A percentile compares a stretch with the other conserved stretches of the same genome.
These are phyloP conservation scores for Dendrostoma leiphaemia DNA, from an alignment of 2,329 filamentous ascomycete species.

Conservation along the genomic window DNA sequence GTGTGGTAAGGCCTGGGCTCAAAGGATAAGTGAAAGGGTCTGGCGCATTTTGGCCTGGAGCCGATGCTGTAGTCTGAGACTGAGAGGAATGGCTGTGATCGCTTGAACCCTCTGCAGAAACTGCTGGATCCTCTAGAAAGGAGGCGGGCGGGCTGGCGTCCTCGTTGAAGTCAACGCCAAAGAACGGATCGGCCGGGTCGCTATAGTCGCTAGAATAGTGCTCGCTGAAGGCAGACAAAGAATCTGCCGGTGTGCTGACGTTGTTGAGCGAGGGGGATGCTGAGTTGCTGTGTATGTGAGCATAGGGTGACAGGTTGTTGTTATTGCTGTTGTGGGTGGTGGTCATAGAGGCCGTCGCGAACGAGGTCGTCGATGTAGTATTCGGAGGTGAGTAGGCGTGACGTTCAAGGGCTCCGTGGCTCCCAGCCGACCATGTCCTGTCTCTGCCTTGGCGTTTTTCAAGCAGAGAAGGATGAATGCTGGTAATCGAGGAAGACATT, in stretches of 20 bases:
- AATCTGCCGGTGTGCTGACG: conserved; percentile 49
- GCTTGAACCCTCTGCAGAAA: not conserved
- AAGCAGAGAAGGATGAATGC: conserved; percentile 18
- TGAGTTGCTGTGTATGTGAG: conserved; percentile 36
- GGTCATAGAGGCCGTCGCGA: conserved; percentile 31
- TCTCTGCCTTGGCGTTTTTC: conserved; percentile 14
- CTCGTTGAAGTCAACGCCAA: conserved; percentile 46
- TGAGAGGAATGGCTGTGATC: conserved; percentile 9
- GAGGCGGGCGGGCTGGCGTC: conserved; percentile 37
- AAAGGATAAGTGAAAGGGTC: conserved; percentile 38
- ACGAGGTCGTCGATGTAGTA: conserved; percentile 15
- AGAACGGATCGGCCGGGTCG: conserved; percentile 49
- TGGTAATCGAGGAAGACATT: conserved; percentile 19
- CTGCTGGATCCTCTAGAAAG: not conserved
- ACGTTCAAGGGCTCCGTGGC: conserved; percentile 4
- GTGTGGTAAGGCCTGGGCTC: conserved; percentile 49
- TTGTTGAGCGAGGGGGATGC: conserved; percentile 37
- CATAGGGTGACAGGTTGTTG: conserved; percentile 42
- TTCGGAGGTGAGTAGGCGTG: conserved; percentile 16
- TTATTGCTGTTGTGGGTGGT: too few relatives aligned
- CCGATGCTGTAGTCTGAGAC: not conserved
- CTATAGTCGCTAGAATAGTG: conserved; percentile 48
- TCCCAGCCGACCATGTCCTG: conserved; percentile 10
- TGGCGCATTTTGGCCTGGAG: conserved; percentile 20
- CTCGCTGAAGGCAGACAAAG: conserved; percentile 41